Evolutionary conservation across 768 basidiomycete genomes (phyloP).

Genomic region (Pilatotrama ljubarskyi): DNA sequence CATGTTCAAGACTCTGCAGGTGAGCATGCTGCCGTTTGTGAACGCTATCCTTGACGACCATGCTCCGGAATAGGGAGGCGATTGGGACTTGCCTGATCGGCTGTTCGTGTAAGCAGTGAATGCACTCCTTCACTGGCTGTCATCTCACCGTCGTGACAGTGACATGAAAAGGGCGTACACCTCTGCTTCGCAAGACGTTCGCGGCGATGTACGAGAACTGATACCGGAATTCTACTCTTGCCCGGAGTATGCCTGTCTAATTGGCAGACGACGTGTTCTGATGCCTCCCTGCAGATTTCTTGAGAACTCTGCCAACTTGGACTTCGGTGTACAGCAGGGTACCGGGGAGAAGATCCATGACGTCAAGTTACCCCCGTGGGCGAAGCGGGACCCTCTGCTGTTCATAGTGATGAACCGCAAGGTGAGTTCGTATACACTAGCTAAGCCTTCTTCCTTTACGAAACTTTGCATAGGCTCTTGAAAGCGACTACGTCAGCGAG

Average conservation of each 20-base stretch:
- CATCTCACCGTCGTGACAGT: slow-evolving; percentile 40
- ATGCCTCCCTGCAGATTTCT: slow-evolving; percentile 60
- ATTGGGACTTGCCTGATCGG: slow-evolving; percentile 91
- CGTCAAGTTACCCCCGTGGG: slow-evolving; percentile 91
- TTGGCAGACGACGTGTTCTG: not conserved
- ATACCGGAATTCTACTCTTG: slow-evolving; percentile 88
- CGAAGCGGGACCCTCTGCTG: slow-evolving; percentile 76
- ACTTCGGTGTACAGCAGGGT: slow-evolving; percentile 74
- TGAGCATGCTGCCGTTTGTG: slow-evolving; percentile 24
- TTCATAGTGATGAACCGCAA: slow-evolving; percentile 79
- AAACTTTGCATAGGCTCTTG: slow-evolving; percentile 62
- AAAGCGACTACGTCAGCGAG: slow-evolving; percentile 85
- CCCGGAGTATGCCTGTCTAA: slow-evolving; percentile 58
- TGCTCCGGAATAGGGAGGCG: slow-evolving; percentile 64
- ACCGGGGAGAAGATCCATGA: slow-evolving; percentile 81
- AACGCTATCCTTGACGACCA: not conserved
- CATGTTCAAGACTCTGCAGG: slow-evolving; percentile 90
- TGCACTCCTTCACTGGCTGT: not conserved
- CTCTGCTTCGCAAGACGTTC: slow-evolving; percentile 80
- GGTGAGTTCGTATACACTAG: slow-evolving; percentile 37
- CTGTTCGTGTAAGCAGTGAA: slow-evolving; percentile 63
- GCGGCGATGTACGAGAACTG: slow-evolving; percentile 92
- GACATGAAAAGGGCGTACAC: slow-evolving; percentile 80
- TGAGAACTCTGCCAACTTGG: slow-evolving; percentile 74
- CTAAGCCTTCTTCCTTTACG: not conserved